Conservation (phyloP, 495 filamentous ascomycete species). For the Podospora conica region DNA sequence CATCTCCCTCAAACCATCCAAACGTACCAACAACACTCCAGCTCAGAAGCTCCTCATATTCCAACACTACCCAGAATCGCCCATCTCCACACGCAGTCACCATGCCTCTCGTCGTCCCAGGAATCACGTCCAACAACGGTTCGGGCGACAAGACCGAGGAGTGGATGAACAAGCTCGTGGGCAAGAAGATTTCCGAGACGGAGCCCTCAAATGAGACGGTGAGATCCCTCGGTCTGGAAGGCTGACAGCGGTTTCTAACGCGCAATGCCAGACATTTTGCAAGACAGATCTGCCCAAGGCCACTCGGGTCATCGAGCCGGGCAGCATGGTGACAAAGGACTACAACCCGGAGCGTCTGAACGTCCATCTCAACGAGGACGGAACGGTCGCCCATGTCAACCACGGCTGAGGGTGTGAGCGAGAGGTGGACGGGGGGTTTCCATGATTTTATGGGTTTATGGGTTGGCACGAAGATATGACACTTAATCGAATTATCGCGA, state of each 20-base stretch:
- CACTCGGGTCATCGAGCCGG: constrained; percentile 62
- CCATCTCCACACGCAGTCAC: constrained; percentile 25
- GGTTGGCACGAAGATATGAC: not conserved
- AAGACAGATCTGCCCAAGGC: constrained; percentile 64
- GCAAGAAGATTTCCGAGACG: constrained; percentile 56
- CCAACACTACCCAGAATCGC: not conserved
- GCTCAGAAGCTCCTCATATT: not conserved
- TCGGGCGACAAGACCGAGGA: constrained; percentile 48
- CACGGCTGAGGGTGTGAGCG: constrained; percentile 38
- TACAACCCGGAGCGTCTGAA: constrained; percentile 58
- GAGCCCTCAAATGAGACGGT: constrained; percentile 39
- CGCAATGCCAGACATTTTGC: constrained; percentile 56
- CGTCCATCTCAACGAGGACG: constrained; percentile 64
- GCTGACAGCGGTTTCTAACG: not conserved
- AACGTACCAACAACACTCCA: not conserved
- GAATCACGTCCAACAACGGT: constrained; percentile 55
- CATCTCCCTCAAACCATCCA: not conserved
- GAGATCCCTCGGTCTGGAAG: constrained; percentile 1
- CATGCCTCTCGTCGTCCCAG: constrained; percentile 82
- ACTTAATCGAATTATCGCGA: not conserved
- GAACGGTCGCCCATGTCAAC: constrained; percentile 64
- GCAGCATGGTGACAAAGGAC: constrained; percentile 56
- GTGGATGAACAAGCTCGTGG: constrained; percentile 68
- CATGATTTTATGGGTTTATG: not conserved
- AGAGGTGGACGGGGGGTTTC: not conserved